These are phyloP conservation scores for Solanum chilense DNA, from an alignment of 257 asterid genomes.

Conservation along the genomic window DNA sequence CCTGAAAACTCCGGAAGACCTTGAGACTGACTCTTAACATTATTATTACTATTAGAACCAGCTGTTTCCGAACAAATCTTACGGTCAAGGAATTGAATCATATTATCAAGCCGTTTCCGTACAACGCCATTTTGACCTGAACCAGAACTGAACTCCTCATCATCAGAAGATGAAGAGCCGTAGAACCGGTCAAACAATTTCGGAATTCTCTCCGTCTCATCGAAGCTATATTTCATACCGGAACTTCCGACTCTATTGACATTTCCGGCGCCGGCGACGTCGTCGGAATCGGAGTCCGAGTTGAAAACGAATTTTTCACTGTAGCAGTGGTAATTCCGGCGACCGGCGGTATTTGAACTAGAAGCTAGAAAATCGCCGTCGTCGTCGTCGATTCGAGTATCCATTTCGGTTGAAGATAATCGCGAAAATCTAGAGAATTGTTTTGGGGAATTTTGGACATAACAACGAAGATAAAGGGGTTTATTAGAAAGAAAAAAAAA, in stretches of 20 bases:
- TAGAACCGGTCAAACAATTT: constrained; percentile 76
- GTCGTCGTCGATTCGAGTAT: constrained; percentile 33
- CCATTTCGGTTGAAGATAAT: constrained; percentile 36
- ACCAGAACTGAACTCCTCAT: constrained; percentile 26
- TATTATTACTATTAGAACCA: not conserved
- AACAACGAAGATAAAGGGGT: not conserved
- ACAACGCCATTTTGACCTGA: constrained; percentile 33
- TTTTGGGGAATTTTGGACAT: not conserved
- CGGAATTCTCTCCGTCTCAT: constrained; percentile 39
- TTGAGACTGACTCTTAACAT: constrained; percentile 5
- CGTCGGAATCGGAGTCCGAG: constrained; percentile 4
- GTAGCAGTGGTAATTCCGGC: constrained; percentile 19
- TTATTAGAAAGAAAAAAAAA: not conserved
- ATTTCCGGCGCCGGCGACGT: constrained; percentile 18
- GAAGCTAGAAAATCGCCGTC: constrained; percentile 18
- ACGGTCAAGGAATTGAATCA: constrained; percentile 79
- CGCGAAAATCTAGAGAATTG: not conserved
- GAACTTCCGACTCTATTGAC: not conserved
- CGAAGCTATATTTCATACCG: constrained; percentile 19
- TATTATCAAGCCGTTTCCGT: constrained; percentile 74
- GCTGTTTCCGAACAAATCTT: constrained; percentile 44
- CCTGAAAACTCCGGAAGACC: constrained; percentile 63
- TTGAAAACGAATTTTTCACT: constrained; percentile 31
- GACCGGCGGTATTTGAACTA: not conserved
- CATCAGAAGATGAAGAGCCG: constrained; percentile 54